phyloP scores from a whole-genome alignment of 345 rosid genomes.

The Carallia pectinifolia region DNA sequence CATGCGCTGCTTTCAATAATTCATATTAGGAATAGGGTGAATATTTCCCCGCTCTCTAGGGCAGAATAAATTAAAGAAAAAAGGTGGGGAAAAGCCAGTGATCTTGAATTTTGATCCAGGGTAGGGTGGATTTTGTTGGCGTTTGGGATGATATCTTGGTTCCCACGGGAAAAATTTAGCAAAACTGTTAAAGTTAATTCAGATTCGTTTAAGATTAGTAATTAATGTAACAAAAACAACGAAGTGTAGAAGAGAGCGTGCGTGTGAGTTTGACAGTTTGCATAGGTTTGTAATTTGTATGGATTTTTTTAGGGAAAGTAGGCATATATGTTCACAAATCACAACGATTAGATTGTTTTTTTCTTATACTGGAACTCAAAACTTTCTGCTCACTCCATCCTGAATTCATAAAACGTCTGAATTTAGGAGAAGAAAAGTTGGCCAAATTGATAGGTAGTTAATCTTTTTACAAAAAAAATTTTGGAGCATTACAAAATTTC shows the following conservation, averaged over 20 bases:
- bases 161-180: conserved; percentile 27
- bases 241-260: conserved; percentile 3
- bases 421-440: background rate
- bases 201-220: no score
- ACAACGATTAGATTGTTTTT: no score
- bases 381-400: no score
- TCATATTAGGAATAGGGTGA: no score
- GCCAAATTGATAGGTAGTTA: background rate
- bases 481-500: no score
- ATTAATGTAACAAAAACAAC: background rate
- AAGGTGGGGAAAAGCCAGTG: no score
- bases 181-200: background rate
- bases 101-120: no score
- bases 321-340: background rate
- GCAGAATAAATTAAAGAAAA: no score
- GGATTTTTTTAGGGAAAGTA: background rate
- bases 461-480: no score
- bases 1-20: no score
- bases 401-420: background rate
- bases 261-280: background rate
- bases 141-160: conserved; percentile 16
- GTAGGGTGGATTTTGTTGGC: background rate
- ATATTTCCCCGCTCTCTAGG: no score
- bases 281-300: background rate
- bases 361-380: no score